Percentiles rank a stretch among this genome's conserved stretches.
Evolutionary conservation across 164 flowering plant genomes (phyloP).

Genomic region (Hamamelis virginiana): DNA sequence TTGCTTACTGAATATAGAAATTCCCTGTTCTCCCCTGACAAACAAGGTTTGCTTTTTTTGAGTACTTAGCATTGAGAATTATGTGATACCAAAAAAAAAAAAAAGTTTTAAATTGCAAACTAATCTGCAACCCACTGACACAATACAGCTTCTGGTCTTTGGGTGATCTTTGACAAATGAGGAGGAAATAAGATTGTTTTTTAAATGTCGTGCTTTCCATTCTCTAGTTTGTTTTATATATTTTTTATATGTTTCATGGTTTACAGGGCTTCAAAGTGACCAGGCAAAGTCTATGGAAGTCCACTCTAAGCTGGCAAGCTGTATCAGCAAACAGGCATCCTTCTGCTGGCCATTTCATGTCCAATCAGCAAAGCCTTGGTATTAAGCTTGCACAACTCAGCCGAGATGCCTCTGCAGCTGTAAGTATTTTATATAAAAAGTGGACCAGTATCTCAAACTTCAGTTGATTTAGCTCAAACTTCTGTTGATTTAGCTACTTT

Average conservation of each 20-base stretch:
- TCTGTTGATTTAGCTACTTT: too few species aligned
- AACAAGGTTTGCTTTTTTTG: slow-evolving; percentile 63
- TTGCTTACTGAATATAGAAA: slow-evolving; percentile 64
- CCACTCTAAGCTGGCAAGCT: slow-evolving; percentile 74
- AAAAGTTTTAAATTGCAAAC: background rate
- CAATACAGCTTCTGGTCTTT: too few species aligned
- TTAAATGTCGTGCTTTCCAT: background rate
- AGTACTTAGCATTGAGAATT: background rate
- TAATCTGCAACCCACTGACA: too few species aligned
- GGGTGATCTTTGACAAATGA: too few species aligned
- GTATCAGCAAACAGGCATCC: slow-evolving; percentile 69
- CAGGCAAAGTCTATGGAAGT: slow-evolving; percentile 75
- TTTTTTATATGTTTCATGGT: background rate
- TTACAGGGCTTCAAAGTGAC: slow-evolving; percentile 84
- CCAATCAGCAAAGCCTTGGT: slow-evolving; percentile 86
- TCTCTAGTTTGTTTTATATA: background rate
- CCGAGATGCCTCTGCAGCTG: slow-evolving; percentile 99
- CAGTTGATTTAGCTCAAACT: too few species aligned
- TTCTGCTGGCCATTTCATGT: slow-evolving; percentile 67
- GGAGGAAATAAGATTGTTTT: too few species aligned
- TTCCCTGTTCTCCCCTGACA: slow-evolving; percentile 72
- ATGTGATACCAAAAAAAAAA: too few species aligned
- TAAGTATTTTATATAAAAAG: slow-evolving; percentile 31
- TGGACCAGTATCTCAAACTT: background rate
- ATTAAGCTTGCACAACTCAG: slow-evolving; percentile 95